phyloP scores from a whole-genome alignment of 2,329 filamentous ascomycete genomes.

The Exophiala oligosperma region DNA sequence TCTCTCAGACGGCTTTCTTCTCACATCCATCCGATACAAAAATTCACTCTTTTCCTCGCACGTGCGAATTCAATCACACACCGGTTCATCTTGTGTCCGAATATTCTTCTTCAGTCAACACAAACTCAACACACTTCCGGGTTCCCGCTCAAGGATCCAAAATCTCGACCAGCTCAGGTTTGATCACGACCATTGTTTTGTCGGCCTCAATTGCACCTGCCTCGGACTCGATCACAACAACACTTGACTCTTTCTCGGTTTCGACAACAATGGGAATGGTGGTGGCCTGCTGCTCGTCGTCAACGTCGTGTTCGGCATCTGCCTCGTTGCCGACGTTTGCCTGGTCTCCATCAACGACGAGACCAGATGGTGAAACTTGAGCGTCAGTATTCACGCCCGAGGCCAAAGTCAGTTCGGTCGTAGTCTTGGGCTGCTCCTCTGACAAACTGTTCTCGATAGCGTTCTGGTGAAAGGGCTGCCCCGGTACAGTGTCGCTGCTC shows the following conservation, averaged over 20 bases:
- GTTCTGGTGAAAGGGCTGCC: not conserved
- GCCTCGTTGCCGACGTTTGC: not conserved
- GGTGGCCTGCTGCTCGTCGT: not conserved
- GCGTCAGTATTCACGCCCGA: not conserved
- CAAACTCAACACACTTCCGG: not conserved
- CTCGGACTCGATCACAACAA: too few species aligned
- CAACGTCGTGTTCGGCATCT: slow-evolving; percentile 4
- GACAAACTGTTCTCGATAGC: not conserved
- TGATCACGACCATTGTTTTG: not conserved
- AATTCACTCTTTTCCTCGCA: too few species aligned
- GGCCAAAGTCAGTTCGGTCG: not conserved
- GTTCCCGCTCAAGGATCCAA: not conserved
- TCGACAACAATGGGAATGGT: not conserved
- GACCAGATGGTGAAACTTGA: not conserved
- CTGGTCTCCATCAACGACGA: not conserved
- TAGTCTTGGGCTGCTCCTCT: not conserved
- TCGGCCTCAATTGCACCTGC: not conserved
- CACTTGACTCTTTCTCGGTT: not conserved
- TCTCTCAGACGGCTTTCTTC: too few species aligned
- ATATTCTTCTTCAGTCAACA: too few species aligned
- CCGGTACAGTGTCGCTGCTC: too few species aligned
- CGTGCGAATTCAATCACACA: too few species aligned
- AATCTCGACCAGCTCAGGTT: not conserved
- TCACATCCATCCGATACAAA: too few species aligned
- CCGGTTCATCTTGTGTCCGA: too few species aligned